Evolutionary conservation across 192 early-diverging fungal genomes (phyloP), one percentile per base, ranked within the genome.

Genomic region (Backusella australiensis): DNA sequence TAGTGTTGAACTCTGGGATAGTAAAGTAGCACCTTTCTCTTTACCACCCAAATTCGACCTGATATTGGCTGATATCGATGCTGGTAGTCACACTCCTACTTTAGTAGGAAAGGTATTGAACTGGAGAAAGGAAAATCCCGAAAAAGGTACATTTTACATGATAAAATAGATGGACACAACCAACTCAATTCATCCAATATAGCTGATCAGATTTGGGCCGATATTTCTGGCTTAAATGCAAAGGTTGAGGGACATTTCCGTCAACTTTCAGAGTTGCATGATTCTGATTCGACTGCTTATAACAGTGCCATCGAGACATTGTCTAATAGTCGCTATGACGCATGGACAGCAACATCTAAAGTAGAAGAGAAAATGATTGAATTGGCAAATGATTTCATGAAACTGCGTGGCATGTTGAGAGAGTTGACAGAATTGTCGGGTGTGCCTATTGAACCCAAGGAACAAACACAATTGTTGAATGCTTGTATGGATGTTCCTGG

Each of bases 31-130:
- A 6, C 83, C 86, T 0, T 88, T 97, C 26, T 63, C 73, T 4
- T 80, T 99, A 52, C 96, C 97, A 14, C 93, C 86, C 17, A 75
- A 90, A 8, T 85, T 97, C 19, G 81, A 83, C 0, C 75, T 99
- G 65, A 86, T 93, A 72, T 82, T 99, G 71, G 98, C 96, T 9
- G 98, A 99, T 84, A 92, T 99, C 29, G 93, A 95, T 82, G 90
- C 91, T 21, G 98, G 98, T 44, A 95, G 94, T 76, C 93, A 94
- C 86, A 99, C 98, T 1, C 96, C 96, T 14, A 93, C 92, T 56
- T 88, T 99, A 74, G 97, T 96, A 38, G 90, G 89, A 8, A 92
- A 93, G 74, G 94, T 99, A 0, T 85, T 97, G 26, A 85, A 77
- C 36, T 99, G 97, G 97, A 86, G 94, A 39, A 92, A 91, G 78